Evolutionary conservation across 352 stramenopile species (phyloP), one percentile per base, ranked within the genome.

Genomic region (Globisporangium sylvaticum): DNA sequence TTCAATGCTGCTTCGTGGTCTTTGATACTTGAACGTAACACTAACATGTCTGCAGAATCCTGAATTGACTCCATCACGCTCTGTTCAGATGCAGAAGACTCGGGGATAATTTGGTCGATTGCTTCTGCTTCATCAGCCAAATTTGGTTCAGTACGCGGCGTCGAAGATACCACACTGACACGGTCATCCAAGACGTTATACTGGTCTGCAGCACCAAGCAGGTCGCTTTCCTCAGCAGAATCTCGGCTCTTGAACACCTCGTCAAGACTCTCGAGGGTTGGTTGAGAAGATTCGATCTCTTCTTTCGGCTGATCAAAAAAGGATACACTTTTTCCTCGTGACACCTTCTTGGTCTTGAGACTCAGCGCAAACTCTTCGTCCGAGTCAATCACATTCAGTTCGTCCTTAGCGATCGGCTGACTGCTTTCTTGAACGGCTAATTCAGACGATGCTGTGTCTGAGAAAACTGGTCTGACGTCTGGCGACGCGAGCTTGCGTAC

Each of bases 321-420:
- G 31, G 62, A 54, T 10, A 67, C 62, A 25, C 31, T 55, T 44
- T 67, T 67, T 31, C 18, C 50, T 31, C 34, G 52, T n/a, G 52
- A 42, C 0, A 59, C 25, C 12, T 48, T 52, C 6, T 44, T 37
- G 29, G 25, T 60, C 29, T 50, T 34, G 6, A 65, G 44, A 32
- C 48, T 58, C 18, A 15, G 24, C 8, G 46, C 64, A 31, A 61
- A 65, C 27, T 64, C 64, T 53, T 69, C 57, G 29, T 68, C 64
- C 5, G 56, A 68, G 24, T 60, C 44, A 14, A 63, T 27, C 10
- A 24, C 29, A 20, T 27, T 25, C 29, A 59, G 7, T 24, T 59
- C 54, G 18, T 22, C 29, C 54, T 42, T 50, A 24, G 42, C 42
- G 20, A 37, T 59, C 3, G n/a, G 29, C 27, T 44, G 25, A 39